Conservation (phyloP, 352 stramenopile genomes). For the Phytophthora quininea region DNA sequence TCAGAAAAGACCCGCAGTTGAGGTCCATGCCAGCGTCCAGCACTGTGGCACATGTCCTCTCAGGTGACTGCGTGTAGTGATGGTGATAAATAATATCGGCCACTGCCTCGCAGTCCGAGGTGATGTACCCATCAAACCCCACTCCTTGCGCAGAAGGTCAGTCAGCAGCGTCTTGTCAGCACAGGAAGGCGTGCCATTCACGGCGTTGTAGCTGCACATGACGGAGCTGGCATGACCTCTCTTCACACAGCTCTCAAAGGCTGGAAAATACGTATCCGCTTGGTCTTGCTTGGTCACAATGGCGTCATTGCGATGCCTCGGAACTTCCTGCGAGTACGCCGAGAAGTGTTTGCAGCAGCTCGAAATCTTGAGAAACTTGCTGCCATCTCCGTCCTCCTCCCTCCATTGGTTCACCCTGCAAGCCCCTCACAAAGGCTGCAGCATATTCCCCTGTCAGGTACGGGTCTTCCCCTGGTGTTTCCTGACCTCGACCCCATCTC, state of each 20-base stretch:
- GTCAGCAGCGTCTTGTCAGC: conserved; percentile 86
- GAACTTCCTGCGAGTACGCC: conserved; percentile 85
- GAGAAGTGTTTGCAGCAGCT: conserved; percentile 94
- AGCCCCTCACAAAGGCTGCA: conserved; percentile 75
- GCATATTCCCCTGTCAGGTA: conserved; percentile 88
- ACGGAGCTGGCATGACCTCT: conserved; percentile 78
- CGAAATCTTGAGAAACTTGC: conserved; percentile 74
- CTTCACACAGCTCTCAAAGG: conserved; percentile 85
- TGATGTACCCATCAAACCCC: conserved; percentile 94
- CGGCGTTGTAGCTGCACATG: conserved; percentile 96
- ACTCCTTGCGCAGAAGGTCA: conserved; percentile 73
- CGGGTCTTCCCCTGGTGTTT: conserved; percentile 92
- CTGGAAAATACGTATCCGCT: conserved; percentile 89
- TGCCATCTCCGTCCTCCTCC: background rate
- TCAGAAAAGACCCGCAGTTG: conserved; percentile 83
- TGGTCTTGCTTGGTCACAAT: conserved; percentile 89
- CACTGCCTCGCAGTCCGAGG: conserved; percentile 91
- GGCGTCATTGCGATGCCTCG: conserved; percentile 88
- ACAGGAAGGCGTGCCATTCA: conserved; percentile 93
- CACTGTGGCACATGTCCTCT: conserved; percentile 57
- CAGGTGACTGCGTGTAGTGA: conserved; percentile 78
- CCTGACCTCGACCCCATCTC: conserved; percentile 90
- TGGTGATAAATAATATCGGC: conserved; percentile 76
- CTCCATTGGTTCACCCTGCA: conserved; percentile 76
- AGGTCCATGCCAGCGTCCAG: conserved; percentile 83